phyloP scores from a whole-genome alignment of 352 stramenopile genomes.

The Discostella stelligera region DNA sequence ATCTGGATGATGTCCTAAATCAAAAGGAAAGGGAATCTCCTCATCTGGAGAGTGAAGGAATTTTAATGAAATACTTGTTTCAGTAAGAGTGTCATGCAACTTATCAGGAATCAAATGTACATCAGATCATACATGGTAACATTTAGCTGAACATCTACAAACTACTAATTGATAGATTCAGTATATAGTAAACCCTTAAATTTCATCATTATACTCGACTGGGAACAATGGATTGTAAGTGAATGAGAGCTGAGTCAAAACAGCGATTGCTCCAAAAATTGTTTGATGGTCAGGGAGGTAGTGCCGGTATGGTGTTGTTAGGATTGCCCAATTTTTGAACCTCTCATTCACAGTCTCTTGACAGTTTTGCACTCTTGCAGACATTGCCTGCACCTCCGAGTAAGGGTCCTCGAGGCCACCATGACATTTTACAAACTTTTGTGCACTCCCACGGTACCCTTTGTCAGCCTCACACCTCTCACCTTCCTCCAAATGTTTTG shows the following conservation, averaged over 20 bases:
- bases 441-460: not conserved
- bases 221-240: constrained; percentile 14
- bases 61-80: too few relatives aligned
- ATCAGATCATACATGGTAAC: too few relatives aligned
- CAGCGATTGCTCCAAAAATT: constrained; percentile 8
- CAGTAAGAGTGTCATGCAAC: too few relatives aligned
- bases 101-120: too few relatives aligned
- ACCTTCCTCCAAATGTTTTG: constrained; percentile 6
- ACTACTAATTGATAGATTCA: too few relatives aligned
- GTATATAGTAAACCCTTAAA: not conserved
- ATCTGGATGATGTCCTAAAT: too few relatives aligned
- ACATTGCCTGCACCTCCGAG: constrained; percentile 1
- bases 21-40: too few relatives aligned
- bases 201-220: constrained; percentile 10
- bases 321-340: constrained; percentile 33
- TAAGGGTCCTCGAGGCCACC: not conserved
- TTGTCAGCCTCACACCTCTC: constrained; percentile 26
- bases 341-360: constrained; percentile 47
- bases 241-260: constrained; percentile 14
- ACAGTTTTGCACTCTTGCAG: not conserved
- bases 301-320: constrained; percentile 19
- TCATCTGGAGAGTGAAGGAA: too few relatives aligned
- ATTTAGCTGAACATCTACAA: too few relatives aligned
- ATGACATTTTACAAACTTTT: not conserved
- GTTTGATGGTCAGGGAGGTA: constrained; percentile 10